Percentiles rank a stretch among this genome's conserved stretches.
These are phyloP conservation scores for Tetrapisispora iriomotensis DNA, from an alignment of 805 yeast species.

Conservation along the genomic window DNA sequence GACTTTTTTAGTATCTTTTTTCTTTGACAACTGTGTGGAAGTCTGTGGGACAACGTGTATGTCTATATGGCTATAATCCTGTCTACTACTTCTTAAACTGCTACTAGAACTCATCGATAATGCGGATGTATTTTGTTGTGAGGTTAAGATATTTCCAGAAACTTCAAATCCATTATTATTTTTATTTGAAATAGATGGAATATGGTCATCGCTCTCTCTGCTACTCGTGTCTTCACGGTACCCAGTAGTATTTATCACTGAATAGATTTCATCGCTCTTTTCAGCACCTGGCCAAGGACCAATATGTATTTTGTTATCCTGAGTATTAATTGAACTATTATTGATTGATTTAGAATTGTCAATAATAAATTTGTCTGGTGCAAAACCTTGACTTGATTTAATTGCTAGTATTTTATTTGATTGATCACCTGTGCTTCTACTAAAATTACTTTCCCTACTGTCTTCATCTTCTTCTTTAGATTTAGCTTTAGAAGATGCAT, in stretches of 20 bases:
- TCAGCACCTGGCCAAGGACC: constrained; percentile 21
- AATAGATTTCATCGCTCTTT: constrained; percentile 19
- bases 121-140: constrained; percentile 12
- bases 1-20: not conserved
- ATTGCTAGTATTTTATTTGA: not conserved
- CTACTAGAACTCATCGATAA: constrained; percentile 7
- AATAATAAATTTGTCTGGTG: constrained; percentile 4
- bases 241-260: constrained; percentile 11
- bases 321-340: not conserved
- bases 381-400: constrained; percentile 3
- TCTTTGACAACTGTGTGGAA: not conserved
- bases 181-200: not conserved
- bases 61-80: not conserved
- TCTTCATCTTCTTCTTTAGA: not conserved
- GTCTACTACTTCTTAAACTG: constrained; percentile 2
- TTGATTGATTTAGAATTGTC: not conserved
- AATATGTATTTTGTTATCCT: constrained; percentile 9
- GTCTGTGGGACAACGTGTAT: not conserved
- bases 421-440: not conserved
- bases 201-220: constrained; percentile 1
- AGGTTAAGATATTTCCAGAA: constrained; percentile 6
- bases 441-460: not conserved
- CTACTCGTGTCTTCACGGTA: constrained; percentile 4
- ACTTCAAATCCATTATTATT: not conserved
- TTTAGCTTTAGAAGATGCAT: too few relatives aligned